phyloP scores from a whole-genome alignment of 2,329 filamentous ascomycete genomes.

The Aureobasidium pullulans region DNA sequence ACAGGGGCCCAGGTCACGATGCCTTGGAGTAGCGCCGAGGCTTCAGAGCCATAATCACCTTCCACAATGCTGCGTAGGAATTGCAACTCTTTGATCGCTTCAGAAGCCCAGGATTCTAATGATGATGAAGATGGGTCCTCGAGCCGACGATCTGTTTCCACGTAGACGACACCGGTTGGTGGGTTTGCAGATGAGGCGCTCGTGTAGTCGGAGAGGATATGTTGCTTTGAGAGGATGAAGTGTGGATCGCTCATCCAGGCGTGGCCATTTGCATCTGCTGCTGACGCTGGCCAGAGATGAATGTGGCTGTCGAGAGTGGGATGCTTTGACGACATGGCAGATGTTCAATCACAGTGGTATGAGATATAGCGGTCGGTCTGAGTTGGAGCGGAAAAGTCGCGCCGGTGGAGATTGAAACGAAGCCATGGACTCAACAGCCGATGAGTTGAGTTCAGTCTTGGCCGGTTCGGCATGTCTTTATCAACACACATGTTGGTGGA shows the following conservation, averaged over 20 bases:
- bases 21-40: constrained; percentile 54
- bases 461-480: neutral
- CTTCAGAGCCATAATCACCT: constrained; percentile 29
- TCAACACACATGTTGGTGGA: neutral
- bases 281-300: constrained; percentile 70
- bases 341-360: neutral
- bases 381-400: neutral
- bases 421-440: constrained; percentile 2
- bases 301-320: constrained; percentile 81
- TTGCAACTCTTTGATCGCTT: constrained; percentile 64
- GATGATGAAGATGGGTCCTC: constrained; percentile 16
- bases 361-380: neutral
- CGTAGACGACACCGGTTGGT: constrained; percentile 63
- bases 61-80: constrained; percentile 61
- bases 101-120: constrained; percentile 51
- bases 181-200: constrained; percentile 21
- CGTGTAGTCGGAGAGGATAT: constrained; percentile 41
- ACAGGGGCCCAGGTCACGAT: constrained; percentile 85
- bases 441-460: neutral
- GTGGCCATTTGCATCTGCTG: constrained; percentile 52
- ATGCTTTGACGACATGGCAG: neutral
- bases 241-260: constrained; percentile 59
- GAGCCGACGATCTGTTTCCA: constrained; percentile 68
- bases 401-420: neutral
- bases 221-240: constrained; percentile 52